Evolutionary conservation across 176 grass and related monocot genomes (phyloP).

Genomic region (Dactylis glomerata): DNA sequence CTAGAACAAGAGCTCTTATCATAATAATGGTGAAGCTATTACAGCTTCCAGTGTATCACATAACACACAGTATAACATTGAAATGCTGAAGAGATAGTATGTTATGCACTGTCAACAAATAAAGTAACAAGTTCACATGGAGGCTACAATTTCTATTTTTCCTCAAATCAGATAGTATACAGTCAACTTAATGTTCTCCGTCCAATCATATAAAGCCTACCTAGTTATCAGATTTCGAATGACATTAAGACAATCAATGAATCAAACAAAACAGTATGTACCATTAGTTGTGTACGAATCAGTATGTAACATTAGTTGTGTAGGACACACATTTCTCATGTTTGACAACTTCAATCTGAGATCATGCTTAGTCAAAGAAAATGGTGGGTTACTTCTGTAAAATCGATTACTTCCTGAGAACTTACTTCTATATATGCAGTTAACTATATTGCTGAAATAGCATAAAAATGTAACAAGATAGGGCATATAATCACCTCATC

Average conservation of each 20-base stretch:
- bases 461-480: not conserved
- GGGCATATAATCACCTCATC: constrained; percentile 68
- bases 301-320: not conserved
- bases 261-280: not conserved
- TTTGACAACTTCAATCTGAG: not conserved
- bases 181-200: not conserved
- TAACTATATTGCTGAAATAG: not conserved
- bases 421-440: not conserved
- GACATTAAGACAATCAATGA: not conserved
- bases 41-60: not conserved
- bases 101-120: not conserved
- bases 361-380: constrained; percentile 1
- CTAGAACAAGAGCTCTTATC: not conserved
- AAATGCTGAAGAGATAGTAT: constrained; percentile 1
- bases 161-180: not conserved
- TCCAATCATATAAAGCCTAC: not conserved
- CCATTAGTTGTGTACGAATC: not conserved
- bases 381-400: not conserved
- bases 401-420: not conserved
- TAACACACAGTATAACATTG: not conserved
- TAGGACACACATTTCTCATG: not conserved
- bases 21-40: not conserved
- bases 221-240: constrained; percentile 2
- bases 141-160: not conserved
- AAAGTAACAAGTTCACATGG: not conserved